These are phyloP conservation scores for Boletus coccyginus DNA, from an alignment of 768 basidiomycete genomes.

Conservation along the genomic window DNA sequence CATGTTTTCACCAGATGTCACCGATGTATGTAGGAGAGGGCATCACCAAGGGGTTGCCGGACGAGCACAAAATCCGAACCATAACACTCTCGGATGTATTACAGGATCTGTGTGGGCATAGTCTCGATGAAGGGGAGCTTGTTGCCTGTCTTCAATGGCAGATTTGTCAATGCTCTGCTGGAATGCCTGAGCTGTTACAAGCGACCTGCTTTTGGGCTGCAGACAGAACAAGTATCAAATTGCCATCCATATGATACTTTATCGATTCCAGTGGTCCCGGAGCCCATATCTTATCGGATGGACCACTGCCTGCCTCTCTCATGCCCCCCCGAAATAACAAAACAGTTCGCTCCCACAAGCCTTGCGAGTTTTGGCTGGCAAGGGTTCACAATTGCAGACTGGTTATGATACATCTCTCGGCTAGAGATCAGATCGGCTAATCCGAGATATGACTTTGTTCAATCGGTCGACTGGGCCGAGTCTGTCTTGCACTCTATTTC, in stretches of 20 bases:
- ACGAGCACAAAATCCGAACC: not conserved
- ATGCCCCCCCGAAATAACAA: slow-evolving; percentile 59
- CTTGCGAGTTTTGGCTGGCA: slow-evolving; percentile 69
- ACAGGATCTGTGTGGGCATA: not conserved
- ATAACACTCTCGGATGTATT: not conserved
- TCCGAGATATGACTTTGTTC: slow-evolving; percentile 55
- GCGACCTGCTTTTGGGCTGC: too few species aligned
- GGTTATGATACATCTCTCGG: slow-evolving; percentile 62
- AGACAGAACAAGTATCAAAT: slow-evolving; percentile 19
- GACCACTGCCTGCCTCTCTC: slow-evolving; percentile 73
- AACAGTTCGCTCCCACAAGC: slow-evolving; percentile 47
- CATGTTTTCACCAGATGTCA: slow-evolving; percentile 58
- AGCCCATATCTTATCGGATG: slow-evolving; percentile 61
- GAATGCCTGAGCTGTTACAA: too few species aligned
- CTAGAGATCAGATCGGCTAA: slow-evolving; percentile 38
- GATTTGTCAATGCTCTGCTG: not conserved
- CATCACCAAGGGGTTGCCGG: slow-evolving; percentile 38
- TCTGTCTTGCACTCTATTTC: slow-evolving; percentile 60
- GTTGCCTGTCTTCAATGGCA: slow-evolving; percentile 5
- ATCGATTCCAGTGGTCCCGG: slow-evolving; percentile 47
- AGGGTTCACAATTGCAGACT: slow-evolving; percentile 71
- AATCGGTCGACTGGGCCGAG: slow-evolving; percentile 74
- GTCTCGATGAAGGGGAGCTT: slow-evolving; percentile 1
- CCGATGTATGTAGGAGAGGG: slow-evolving; percentile 44
- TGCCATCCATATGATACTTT: slow-evolving; percentile 63